Conservation (phyloP, 495 filamentous ascomycete species). For the Chaetomium tenue region DNA sequence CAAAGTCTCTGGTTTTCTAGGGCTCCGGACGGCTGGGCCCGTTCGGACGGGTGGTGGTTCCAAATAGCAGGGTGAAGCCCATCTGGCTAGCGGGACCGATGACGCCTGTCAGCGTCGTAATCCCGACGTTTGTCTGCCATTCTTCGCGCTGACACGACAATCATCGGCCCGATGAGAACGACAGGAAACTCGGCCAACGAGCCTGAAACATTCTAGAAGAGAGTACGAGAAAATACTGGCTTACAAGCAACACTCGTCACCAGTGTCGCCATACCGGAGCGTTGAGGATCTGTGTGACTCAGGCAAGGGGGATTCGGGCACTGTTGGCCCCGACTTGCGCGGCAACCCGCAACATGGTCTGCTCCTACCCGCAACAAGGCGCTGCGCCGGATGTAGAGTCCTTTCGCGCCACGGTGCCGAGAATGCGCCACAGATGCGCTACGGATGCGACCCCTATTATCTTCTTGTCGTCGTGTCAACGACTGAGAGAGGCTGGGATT, state of each 20-base stretch:
- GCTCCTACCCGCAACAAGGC: not conserved
- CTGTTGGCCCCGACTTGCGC: not conserved
- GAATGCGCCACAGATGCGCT: not conserved
- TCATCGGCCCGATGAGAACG: not conserved
- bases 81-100: not conserved
- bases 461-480: not conserved
- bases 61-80: not conserved
- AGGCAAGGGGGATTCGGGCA: not conserved
- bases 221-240: not conserved
- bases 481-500: not conserved
- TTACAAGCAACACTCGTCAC: not conserved
- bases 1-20: not conserved
- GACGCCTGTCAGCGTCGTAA: too few species aligned
- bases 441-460: not conserved
- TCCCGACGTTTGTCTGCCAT: too few species aligned
- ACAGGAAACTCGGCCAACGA: not conserved
- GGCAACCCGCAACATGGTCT: not conserved
- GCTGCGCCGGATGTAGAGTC: slow-evolving; percentile 6
- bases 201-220: not conserved
- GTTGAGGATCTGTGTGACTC: not conserved
- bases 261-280: not conserved
- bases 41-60: not conserved
- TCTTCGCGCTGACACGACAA: too few species aligned
- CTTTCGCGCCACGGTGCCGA: not conserved
- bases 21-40: not conserved